These are phyloP conservation scores for Saturnispora dispora DNA, from an alignment of 805 yeast genomes.

Conservation along the genomic window DNA sequence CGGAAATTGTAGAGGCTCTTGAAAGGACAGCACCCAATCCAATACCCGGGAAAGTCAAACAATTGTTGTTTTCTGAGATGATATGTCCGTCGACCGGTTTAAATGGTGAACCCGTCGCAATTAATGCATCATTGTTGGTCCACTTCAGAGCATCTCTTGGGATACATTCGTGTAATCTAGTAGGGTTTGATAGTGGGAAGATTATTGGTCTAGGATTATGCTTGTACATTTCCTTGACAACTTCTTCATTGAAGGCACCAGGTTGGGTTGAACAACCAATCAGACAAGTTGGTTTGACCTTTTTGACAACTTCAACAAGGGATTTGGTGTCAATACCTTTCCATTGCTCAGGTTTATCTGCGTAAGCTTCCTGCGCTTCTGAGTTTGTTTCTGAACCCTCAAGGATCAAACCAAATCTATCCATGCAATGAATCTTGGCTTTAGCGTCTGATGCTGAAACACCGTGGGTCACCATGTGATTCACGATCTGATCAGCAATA, in stretches of 20 bases:
- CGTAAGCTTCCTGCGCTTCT: slow-evolving; percentile 61
- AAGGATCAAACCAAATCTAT: slow-evolving; percentile 72
- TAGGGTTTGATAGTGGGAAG: slow-evolving; percentile 94
- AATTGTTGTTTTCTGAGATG: slow-evolving; percentile 92
- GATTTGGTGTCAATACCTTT: slow-evolving; percentile 62
- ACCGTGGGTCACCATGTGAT: slow-evolving; percentile 79
- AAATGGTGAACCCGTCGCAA: slow-evolving; percentile 98
- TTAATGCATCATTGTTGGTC: slow-evolving; percentile 85
- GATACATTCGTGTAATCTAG: slow-evolving; percentile 87
- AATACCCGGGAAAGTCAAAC: slow-evolving; percentile 96
- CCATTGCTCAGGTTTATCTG: slow-evolving; percentile 73
- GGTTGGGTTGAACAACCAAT: slow-evolving; percentile 96
- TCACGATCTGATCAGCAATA: slow-evolving; percentile 87
- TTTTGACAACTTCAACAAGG: slow-evolving; percentile 55
- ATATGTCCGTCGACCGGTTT: slow-evolving; percentile 81
- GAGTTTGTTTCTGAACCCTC: slow-evolving; percentile 41
- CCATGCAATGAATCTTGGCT: slow-evolving; percentile 66
- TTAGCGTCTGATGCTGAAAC: slow-evolving; percentile 64
- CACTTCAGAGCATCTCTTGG: slow-evolving; percentile 86
- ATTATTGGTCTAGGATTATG: slow-evolving; percentile 82
- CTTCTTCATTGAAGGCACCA: slow-evolving; percentile 84
- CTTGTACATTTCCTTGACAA: slow-evolving; percentile 81
- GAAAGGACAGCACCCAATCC: slow-evolving; percentile 92
- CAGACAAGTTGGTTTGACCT: slow-evolving; percentile 80
- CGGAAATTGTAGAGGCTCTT: slow-evolving; percentile 73